phyloP scores from a whole-genome alignment of 129 eudicot genomes.

The Arctium lappa region DNA sequence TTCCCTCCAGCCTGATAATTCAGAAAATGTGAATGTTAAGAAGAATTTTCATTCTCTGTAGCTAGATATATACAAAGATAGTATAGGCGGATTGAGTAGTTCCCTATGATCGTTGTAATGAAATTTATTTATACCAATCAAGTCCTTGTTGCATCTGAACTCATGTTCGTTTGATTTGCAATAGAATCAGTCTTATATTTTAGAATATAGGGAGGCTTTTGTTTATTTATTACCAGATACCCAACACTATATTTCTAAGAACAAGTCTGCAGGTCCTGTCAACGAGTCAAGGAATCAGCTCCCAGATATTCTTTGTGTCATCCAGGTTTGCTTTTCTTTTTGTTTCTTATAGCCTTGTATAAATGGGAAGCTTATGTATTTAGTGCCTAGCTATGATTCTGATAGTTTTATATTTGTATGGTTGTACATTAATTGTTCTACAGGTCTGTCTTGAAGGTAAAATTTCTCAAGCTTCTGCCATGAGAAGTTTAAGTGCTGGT shows the following conservation, averaged over 20 bases:
- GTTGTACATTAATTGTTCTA: conserved; percentile 4
- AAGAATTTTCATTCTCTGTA: too few relatives aligned
- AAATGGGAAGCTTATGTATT: background rate
- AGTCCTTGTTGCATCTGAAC: background rate
- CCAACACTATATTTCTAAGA: background rate
- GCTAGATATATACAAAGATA: too few relatives aligned
- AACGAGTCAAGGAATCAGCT: conserved; percentile 87
- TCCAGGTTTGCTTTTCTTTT: conserved; percentile 60
- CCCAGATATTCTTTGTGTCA: conserved; percentile 93
- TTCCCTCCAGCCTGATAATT: background rate
- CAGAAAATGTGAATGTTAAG: too few relatives aligned
- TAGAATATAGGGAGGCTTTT: background rate
- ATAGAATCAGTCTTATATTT: background rate
- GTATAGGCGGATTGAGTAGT: background rate
- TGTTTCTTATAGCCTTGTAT: background rate
- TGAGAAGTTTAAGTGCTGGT: conserved; percentile 74
- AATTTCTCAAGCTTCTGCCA: conserved; percentile 69
- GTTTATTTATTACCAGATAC: background rate
- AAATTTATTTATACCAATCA: background rate
- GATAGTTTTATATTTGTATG: background rate
- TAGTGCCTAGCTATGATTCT: background rate
- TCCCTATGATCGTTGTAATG: background rate
- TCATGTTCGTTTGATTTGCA: background rate
- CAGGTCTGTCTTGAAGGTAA: conserved; percentile 92
- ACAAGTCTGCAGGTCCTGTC: conserved; percentile 70